A percentile compares a stretch with the other conserved stretches of the same genome.
phyloP scores from a whole-genome alignment of 2,329 filamentous ascomycete genomes.

The Achaetomium macrosporum region DNA sequence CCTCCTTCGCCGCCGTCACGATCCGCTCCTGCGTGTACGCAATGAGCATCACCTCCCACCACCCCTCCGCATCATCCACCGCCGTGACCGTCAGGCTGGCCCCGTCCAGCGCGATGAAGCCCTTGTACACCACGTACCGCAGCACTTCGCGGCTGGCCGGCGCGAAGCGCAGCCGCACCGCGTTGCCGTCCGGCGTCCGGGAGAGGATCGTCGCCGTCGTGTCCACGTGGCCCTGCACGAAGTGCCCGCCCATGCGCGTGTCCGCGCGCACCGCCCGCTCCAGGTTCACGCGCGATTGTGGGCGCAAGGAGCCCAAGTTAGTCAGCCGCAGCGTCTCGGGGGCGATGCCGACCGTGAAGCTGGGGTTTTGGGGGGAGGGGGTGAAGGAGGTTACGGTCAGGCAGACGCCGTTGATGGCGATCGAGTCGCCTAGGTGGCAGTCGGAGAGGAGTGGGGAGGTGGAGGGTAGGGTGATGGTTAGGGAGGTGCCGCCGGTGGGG shows the following conservation, averaged over 20 bases:
- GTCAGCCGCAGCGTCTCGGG: slow-evolving; percentile 95
- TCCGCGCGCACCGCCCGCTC: slow-evolving; percentile 87
- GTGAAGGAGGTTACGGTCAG: slow-evolving; percentile 70
- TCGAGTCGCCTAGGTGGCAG: slow-evolving; percentile 84
- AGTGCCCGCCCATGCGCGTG: slow-evolving; percentile 96
- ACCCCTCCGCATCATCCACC: slow-evolving; percentile 72
- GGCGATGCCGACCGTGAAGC: slow-evolving; percentile 87
- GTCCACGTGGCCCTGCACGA: slow-evolving; percentile 97
- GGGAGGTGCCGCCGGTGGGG: slow-evolving; percentile 77
- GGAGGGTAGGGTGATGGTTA: slow-evolving; percentile 70
- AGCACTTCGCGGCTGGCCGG: slow-evolving; percentile 65
- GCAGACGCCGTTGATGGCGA: slow-evolving; percentile 91
- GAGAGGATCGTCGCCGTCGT: slow-evolving; percentile 71
- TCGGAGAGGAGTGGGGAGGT: slow-evolving; percentile 72
- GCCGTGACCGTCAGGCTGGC: slow-evolving; percentile 88
- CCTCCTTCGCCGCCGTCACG: slow-evolving; percentile 70
- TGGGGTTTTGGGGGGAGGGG: slow-evolving; percentile 24
- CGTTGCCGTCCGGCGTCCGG: slow-evolving; percentile 78
- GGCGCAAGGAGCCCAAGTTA: slow-evolving; percentile 72
- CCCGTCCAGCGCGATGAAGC: slow-evolving; percentile 89
- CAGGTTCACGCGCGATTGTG: slow-evolving; percentile 73
- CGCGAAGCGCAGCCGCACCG: slow-evolving; percentile 76
- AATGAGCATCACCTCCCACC: slow-evolving; percentile 97
- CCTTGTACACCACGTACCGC: slow-evolving; percentile 91
- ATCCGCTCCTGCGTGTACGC: slow-evolving; percentile 93